These are phyloP conservation scores for Parietaria judaica DNA, from an alignment of 306 rosid species.

Conservation along the genomic window DNA sequence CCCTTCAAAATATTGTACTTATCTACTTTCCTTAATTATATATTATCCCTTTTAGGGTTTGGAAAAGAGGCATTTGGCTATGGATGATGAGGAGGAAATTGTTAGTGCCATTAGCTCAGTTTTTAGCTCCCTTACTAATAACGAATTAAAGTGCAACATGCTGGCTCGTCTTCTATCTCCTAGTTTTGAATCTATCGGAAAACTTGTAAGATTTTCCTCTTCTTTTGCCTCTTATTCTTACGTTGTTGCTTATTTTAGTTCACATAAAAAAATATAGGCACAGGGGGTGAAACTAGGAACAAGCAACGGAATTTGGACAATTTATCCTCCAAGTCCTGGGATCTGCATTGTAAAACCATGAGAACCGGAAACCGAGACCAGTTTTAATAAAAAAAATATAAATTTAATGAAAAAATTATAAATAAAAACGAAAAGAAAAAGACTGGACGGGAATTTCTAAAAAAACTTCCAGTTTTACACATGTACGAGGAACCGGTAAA, in stretches of 20 bases:
- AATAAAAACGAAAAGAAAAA: too few species aligned
- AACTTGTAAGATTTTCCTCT: slow-evolving; percentile 57
- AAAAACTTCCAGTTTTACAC: too few species aligned
- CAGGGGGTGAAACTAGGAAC: too few species aligned
- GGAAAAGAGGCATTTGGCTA: slow-evolving; percentile 72
- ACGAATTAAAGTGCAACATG: slow-evolving; percentile 72
- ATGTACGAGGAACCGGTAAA: too few species aligned
- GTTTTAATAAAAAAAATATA: too few species aligned
- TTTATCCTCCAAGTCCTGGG: too few species aligned
- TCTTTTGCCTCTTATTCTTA: neutral
- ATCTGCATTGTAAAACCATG: too few species aligned
- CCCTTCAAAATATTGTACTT: neutral
- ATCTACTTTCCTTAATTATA: slow-evolving; percentile 14
- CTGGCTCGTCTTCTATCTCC: slow-evolving; percentile 80
- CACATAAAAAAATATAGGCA: too few species aligned
- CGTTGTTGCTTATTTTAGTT: neutral
- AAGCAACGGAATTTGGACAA: too few species aligned
- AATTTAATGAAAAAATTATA: too few species aligned
- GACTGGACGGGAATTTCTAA: too few species aligned
- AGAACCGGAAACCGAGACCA: too few species aligned
- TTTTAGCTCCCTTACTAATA: slow-evolving; percentile 71
- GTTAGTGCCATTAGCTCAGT: slow-evolving; percentile 72
- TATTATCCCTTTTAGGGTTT: slow-evolving; percentile 40
- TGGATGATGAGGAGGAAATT: slow-evolving; percentile 96
- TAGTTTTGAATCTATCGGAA: slow-evolving; percentile 81